These are phyloP conservation scores for Hypoxylon sp. DNA, from an alignment of 2,329 filamentous ascomycete species.

Conservation along the genomic window DNA sequence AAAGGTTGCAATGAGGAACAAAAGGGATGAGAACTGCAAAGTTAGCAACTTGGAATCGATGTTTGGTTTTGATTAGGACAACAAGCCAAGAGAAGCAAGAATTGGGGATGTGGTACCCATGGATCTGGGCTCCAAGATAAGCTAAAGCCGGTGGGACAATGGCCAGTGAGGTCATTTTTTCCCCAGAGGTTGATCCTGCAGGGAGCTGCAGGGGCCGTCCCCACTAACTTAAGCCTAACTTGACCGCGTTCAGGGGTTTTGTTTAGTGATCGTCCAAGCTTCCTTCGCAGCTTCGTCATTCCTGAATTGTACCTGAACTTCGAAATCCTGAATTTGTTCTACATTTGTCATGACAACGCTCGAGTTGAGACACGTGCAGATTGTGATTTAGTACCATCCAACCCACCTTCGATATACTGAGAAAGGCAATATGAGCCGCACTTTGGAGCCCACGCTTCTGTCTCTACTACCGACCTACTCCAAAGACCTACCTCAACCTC, in stretches of 20 bases:
- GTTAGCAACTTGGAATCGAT: constrained; percentile 4
- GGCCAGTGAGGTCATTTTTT: constrained; percentile 25
- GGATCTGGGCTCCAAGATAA: constrained; percentile 39
- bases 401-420: neutral
- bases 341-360: neutral
- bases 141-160: constrained; percentile 16
- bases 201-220: constrained; percentile 36
- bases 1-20: constrained; percentile 1
- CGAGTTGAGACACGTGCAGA: neutral
- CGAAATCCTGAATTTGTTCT: neutral
- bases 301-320: neutral
- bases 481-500: constrained; percentile 75
- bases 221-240: constrained; percentile 34
- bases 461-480: constrained; percentile 81
- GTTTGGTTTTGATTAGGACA: constrained; percentile 26
- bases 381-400: neutral
- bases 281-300: constrained; percentile 13
- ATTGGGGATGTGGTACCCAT: constrained; percentile 18
- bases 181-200: constrained; percentile 33
- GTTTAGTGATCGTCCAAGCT: constrained; percentile 29
- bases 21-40: neutral
- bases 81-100: constrained; percentile 16
- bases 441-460: constrained; percentile 80
- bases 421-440: constrained; percentile 73
- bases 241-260: constrained; percentile 20